A percentile compares a stretch with the other conserved stretches of the same genome.
phyloP scores from a whole-genome alignment of 192 early-diverging fungal genomes.

The Diversispora epigaea region DNA sequence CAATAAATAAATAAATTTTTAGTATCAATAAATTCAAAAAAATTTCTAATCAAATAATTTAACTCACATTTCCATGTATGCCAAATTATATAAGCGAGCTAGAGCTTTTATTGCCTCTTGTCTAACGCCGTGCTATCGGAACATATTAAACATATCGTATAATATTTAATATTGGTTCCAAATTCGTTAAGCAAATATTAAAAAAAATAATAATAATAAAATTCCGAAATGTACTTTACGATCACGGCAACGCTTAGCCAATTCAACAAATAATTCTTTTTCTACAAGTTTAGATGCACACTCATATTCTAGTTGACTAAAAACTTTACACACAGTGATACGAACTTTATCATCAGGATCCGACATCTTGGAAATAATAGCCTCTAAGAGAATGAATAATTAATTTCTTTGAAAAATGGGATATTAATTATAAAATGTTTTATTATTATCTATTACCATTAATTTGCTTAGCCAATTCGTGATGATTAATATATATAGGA shows the following conservation, averaged over 20 bases:
- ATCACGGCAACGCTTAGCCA: conserved; percentile 85
- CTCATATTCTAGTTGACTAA: conserved; percentile 68
- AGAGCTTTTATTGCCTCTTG: conserved; percentile 75
- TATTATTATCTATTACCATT: conserved; percentile 48
- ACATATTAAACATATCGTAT: not conserved
- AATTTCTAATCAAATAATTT: not conserved
- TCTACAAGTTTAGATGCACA: conserved; percentile 56
- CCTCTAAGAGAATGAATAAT: conserved; percentile 41
- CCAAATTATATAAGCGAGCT: conserved; percentile 69
- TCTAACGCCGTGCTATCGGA: conserved; percentile 53
- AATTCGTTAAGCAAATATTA: not conserved
- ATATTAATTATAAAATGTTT: not conserved
- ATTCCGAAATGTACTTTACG: conserved; percentile 57
- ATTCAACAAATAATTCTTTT: conserved; percentile 54
- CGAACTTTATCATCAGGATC: conserved; percentile 96
- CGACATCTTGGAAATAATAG: conserved; percentile 64
- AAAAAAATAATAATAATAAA: not conserved
- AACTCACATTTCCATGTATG: conserved; percentile 69
- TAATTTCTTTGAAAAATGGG: not conserved
- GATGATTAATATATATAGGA: conserved; percentile 69
- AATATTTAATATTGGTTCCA: not conserved
- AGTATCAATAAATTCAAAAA: not conserved
- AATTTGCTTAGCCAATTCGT: conserved; percentile 67
- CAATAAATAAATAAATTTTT: not conserved
- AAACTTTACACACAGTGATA: conserved; percentile 62